These are phyloP conservation scores for Cystobasidium sp. DNA, from an alignment of 1,284 basidiomycete species.

Conservation along the genomic window DNA sequence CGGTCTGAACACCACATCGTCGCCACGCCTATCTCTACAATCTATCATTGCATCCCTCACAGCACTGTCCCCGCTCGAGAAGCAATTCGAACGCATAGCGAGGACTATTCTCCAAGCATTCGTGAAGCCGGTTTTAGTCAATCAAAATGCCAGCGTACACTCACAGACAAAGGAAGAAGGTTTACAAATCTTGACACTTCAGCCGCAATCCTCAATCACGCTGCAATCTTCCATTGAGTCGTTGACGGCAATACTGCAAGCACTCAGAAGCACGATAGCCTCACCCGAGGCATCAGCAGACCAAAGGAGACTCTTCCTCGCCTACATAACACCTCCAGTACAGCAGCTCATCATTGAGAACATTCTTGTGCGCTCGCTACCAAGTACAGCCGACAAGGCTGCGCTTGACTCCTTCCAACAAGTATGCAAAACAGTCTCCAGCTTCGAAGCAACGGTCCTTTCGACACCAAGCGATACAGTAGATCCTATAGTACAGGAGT, in stretches of 20 bases:
- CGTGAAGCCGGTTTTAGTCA: conserved; percentile 20
- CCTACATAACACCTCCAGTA: conserved; percentile 14
- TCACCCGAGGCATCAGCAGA: background rate
- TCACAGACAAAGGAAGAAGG: background rate
- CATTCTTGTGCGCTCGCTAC: conserved; percentile 17
- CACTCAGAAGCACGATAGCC: background rate
- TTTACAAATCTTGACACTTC: background rate
- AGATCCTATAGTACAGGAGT: conserved; percentile 10
- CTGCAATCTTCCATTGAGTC: background rate
- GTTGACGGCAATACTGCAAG: conserved; percentile 1
- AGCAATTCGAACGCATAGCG: conserved; percentile 29
- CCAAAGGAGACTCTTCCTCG: background rate
- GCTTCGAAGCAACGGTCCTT: conserved; percentile 11
- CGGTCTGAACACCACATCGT: background rate
- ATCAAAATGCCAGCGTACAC: background rate
- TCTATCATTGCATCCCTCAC: conserved; percentile 12
- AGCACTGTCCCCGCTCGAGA: background rate
- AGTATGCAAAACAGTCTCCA: conserved; percentile 1
- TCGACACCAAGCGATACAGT: background rate
- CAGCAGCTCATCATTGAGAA: conserved; percentile 22
- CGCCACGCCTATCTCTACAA: conserved; percentile 2
- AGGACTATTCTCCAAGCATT: conserved; percentile 4
- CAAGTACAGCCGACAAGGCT: background rate
- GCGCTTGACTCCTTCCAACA: conserved; percentile 16
- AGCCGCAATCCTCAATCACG: background rate